phyloP scores from a whole-genome alignment of 2,329 filamentous ascomycete species.

The Cephalotrichum gorgonifer region DNA sequence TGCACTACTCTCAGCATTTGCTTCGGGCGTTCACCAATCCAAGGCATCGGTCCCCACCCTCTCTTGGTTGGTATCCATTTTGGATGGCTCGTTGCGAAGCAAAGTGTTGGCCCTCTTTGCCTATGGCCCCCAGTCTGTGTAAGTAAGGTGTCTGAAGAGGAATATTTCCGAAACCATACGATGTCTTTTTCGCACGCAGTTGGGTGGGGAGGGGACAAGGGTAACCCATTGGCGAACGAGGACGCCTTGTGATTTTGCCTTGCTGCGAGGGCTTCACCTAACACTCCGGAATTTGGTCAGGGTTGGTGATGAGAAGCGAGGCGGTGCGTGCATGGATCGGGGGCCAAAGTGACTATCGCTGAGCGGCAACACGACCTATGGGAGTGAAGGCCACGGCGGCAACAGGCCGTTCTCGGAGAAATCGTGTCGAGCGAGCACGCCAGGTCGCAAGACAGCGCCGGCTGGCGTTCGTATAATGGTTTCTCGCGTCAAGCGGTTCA shows the following conservation, averaged over 20 bases:
- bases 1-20: too few relatives aligned
- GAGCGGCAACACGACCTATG: slow-evolving; percentile 5
- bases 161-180: neutral
- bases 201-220: neutral
- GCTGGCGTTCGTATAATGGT: neutral
- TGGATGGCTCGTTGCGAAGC: too few relatives aligned
- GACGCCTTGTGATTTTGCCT: slow-evolving; percentile 1
- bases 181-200: too few relatives aligned
- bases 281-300: neutral
- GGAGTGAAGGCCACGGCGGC: neutral
- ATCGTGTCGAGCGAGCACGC: neutral
- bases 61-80: too few relatives aligned
- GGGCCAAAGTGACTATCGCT: neutral
- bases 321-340: slow-evolving; percentile 1
- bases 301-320: neutral
- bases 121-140: too few relatives aligned
- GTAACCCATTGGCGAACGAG: neutral
- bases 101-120: too few relatives aligned
- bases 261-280: neutral
- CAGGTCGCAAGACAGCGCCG: too few relatives aligned
- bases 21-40: too few relatives aligned
- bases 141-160: too few relatives aligned
- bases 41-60: too few relatives aligned
- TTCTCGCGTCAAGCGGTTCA: neutral
- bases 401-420: neutral